Percentiles rank a stretch among this genome's conserved stretches.
Conservation (phyloP, 371 early-diverging fungal genomes). For the Gilbertella persicaria region DNA sequence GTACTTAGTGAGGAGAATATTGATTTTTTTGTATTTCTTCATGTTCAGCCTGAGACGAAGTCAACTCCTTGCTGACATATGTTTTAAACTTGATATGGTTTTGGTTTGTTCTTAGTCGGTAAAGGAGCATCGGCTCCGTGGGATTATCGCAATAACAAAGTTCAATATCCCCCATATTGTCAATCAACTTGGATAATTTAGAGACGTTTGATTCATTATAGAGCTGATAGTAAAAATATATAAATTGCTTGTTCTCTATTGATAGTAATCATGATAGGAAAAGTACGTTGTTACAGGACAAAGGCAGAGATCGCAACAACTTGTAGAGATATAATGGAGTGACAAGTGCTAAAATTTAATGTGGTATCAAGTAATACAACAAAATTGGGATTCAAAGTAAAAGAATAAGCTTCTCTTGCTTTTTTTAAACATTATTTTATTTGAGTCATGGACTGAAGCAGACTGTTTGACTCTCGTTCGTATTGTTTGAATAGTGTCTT, state of each 20-base stretch:
- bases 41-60: neutral
- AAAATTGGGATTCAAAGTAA: no score
- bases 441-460: no score
- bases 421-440: no score
- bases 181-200: constrained; percentile 11
- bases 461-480: no score
- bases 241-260: no score
- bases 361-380: no score
- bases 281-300: no score
- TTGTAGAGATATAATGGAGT: no score
- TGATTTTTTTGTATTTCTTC: neutral
- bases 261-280: no score
- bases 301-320: no score
- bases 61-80: constrained; percentile 2
- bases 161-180: constrained; percentile 10
- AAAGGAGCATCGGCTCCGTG: constrained; percentile 8
- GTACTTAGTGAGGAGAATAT: neutral
- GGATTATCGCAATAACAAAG: constrained; percentile 6
- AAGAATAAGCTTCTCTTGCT: no score
- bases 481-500: neutral
- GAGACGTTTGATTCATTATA: constrained; percentile 8
- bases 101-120: constrained; percentile 3
- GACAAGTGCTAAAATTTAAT: no score
- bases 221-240: constrained; percentile 1
- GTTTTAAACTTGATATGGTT: neutral